Evolutionary conservation across 768 basidiomycete genomes (phyloP).

Genomic region (Boletus sp.): DNA sequence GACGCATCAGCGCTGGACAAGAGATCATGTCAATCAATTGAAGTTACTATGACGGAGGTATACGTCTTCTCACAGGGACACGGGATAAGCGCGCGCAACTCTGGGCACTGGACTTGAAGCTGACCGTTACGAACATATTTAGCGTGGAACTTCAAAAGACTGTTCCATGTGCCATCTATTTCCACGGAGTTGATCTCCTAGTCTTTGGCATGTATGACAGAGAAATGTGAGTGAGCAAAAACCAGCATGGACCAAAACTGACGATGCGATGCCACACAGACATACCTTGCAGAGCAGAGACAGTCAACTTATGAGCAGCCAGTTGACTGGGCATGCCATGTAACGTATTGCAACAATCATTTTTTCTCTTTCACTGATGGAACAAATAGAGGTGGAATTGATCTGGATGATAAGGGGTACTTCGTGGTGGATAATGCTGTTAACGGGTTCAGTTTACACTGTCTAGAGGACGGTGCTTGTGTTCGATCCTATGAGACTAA

Average conservation of each 20-base stretch:
- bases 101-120: neutral
- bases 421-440: constrained; percentile 3
- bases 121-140: neutral
- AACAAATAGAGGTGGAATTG: neutral
- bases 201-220: neutral
- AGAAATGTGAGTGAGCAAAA: neutral
- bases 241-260: neutral
- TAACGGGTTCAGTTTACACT: neutral
- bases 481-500: constrained; percentile 2
- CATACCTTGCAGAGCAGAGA: neutral
- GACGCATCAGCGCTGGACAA: neutral
- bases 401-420: neutral
- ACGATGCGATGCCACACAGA: neutral
- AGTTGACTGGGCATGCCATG: neutral
- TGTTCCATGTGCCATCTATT: neutral
- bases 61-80: neutral
- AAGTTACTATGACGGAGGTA: neutral
- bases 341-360: neutral
- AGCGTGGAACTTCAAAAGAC: neutral
- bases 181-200: neutral
- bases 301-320: neutral
- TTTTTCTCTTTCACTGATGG: neutral
- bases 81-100: neutral
- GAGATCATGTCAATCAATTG: neutral
- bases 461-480: constrained; percentile 2